Conservation (phyloP, 208 protist species). For the Crithidia thermophila region DNA sequence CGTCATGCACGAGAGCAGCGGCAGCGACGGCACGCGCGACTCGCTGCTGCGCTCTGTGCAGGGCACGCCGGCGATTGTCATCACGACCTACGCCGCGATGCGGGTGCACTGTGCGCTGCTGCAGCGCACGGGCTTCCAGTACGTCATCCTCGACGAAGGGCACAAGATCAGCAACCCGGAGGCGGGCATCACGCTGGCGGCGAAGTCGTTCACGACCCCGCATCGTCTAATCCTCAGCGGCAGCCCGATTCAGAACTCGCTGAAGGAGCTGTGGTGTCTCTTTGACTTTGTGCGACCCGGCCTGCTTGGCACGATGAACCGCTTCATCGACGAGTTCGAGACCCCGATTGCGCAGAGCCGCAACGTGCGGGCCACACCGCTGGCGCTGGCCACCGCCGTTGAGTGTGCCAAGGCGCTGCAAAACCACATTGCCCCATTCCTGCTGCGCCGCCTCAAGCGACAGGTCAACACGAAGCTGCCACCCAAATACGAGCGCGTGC, state of each 20-base stretch:
- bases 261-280: conserved; percentile 99
- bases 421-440: conserved; percentile 94
- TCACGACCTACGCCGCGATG: conserved; percentile 95
- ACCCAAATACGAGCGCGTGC: conserved; percentile 96
- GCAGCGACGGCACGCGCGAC: conserved; percentile 39
- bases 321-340: conserved; percentile 85
- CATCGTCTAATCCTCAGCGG: conserved; percentile 97
- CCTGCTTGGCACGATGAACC: conserved; percentile 86
- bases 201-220: conserved; percentile 94
- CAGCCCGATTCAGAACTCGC: conserved; percentile 98
- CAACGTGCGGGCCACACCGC: conserved; percentile 87
- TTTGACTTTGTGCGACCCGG: conserved; percentile 99
- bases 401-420: conserved; percentile 94
- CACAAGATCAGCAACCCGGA: conserved; percentile 98
- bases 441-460: conserved; percentile 96
- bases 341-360: conserved; percentile 87
- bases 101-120: conserved; percentile 63
- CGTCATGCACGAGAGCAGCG: conserved; percentile 86
- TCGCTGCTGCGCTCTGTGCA: conserved; percentile 54
- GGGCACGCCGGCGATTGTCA: conserved; percentile 75
- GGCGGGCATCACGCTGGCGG: conserved; percentile 93
- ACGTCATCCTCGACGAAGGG: conserved; percentile 98
- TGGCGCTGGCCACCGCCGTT: conserved; percentile 94
- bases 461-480: conserved; percentile 94
- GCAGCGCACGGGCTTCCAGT: conserved; percentile 86